phyloP scores from a whole-genome alignment of 2,329 filamentous ascomycete species.

The Aspergillus udagawae region DNA sequence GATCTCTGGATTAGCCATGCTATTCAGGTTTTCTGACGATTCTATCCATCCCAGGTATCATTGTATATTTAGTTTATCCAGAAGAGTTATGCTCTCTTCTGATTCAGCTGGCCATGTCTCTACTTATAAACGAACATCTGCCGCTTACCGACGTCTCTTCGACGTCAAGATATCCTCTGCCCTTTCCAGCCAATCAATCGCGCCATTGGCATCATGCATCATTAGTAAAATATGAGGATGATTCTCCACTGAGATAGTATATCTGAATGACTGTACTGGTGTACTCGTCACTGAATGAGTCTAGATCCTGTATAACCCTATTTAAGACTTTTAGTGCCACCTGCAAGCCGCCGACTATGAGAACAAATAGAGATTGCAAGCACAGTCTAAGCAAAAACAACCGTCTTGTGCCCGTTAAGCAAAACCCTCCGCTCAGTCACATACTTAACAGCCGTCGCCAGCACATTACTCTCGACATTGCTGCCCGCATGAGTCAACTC shows the following conservation, averaged over 20 bases:
- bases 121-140: not conserved
- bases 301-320: too few relatives aligned
- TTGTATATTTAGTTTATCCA: too few relatives aligned
- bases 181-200: not conserved
- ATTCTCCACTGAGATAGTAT: too few relatives aligned
- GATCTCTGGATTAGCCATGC: not conserved
- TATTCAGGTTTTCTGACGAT: too few relatives aligned
- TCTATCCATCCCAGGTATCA: too few relatives aligned
- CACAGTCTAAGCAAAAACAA: slow-evolving; percentile 59
- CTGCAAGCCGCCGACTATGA: not conserved
- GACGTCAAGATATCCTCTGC: not conserved
- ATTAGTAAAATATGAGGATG: too few relatives aligned
- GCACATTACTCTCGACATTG: slow-evolving; percentile 78
- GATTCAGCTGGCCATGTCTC: not conserved
- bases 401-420: slow-evolving; percentile 74
- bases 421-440: slow-evolving; percentile 75
- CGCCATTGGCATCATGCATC: not conserved
- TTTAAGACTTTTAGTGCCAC: not conserved
- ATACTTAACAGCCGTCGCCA: slow-evolving; percentile 80
- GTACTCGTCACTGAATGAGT: too few relatives aligned
- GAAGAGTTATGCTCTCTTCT: not conserved
- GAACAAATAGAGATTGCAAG: not conserved
- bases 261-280: too few relatives aligned
- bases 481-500: slow-evolving; percentile 74
- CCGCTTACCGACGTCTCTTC: not conserved